These are phyloP conservation scores for Phytophthora constricta DNA, from an alignment of 352 stramenopile genomes.

Conservation along the genomic window DNA sequence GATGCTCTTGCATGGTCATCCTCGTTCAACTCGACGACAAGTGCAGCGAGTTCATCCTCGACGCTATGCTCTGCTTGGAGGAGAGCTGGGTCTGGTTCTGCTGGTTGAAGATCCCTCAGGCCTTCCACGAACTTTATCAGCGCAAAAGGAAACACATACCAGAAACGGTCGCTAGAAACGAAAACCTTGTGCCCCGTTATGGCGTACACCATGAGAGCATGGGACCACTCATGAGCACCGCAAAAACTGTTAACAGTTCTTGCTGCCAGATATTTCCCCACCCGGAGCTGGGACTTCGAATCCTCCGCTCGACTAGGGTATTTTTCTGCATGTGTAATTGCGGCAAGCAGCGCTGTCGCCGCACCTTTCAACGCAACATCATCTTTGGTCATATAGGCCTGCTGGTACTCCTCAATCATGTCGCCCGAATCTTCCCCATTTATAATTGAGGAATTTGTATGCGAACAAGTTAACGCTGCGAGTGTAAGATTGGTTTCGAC, in stretches of 20 bases:
- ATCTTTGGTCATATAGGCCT: too few species aligned
- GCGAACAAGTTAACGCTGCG: constrained; percentile 1
- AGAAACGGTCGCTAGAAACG: not conserved
- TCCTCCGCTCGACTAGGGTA: constrained; percentile 6
- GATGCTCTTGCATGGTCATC: too few species aligned
- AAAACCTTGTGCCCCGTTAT: not conserved
- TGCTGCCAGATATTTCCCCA: not conserved
- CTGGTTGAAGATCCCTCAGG: not conserved
- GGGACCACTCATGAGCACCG: constrained; percentile 4
- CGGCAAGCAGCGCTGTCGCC: not conserved
- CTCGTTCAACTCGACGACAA: too few species aligned
- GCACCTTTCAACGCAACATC: constrained; percentile 4
- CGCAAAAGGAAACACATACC: constrained; percentile 2
- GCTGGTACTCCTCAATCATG: too few species aligned
- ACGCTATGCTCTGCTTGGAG: not conserved
- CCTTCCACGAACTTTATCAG: not conserved
- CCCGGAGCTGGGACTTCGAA: not conserved
- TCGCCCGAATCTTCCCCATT: too few species aligned
- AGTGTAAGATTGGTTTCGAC: constrained; percentile 11
- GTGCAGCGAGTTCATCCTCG: not conserved
- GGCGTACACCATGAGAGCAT: too few species aligned
- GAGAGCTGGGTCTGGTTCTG: too few species aligned
- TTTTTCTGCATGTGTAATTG: not conserved
- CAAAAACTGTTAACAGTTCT: constrained; percentile 15
- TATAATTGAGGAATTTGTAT: constrained; percentile 6